Percentiles rank a stretch among this genome's conserved stretches.
These are phyloP conservation scores for Solanum etuberosum DNA, from an alignment of 257 asterid genomes.

Conservation along the genomic window DNA sequence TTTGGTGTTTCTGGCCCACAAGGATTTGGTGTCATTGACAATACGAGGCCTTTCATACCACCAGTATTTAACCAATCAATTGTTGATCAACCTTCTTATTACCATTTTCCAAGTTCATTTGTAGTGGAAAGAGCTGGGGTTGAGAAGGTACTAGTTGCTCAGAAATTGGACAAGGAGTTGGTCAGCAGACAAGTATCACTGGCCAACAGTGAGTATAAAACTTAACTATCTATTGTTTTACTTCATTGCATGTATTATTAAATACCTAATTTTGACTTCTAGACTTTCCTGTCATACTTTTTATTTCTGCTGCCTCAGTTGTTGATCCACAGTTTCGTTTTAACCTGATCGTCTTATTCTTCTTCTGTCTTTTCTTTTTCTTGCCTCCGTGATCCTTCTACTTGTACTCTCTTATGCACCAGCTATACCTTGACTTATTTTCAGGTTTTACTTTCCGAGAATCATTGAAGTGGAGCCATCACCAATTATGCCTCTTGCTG, in stretches of 20 bases:
- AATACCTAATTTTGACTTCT: not conserved
- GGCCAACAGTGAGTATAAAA: not conserved
- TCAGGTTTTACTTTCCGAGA: not conserved
- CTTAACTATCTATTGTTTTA: not conserved
- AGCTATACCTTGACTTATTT: not conserved
- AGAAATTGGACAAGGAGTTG: not conserved
- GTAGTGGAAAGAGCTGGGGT: not conserved
- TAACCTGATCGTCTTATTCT: not conserved
- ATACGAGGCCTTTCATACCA: not conserved
- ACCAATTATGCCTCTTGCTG: slow-evolving; percentile 4
- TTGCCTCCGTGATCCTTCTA: not conserved
- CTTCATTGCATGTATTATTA: not conserved
- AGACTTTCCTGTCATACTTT: not conserved
- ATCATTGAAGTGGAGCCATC: not conserved
- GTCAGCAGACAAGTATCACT: not conserved
- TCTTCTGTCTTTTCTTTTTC: not conserved
- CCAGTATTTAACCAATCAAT: too few relatives aligned
- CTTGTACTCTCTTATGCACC: not conserved
- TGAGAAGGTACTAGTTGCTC: not conserved
- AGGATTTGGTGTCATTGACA: not conserved
- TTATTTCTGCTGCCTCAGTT: not conserved
- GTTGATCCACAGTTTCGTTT: not conserved
- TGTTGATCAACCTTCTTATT: not conserved
- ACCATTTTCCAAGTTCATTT: not conserved
- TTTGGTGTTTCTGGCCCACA: not conserved